These are phyloP conservation scores for Paspalum vaginatum DNA, from an alignment of 176 grass and related monocot genomes.

Conservation along the genomic window DNA sequence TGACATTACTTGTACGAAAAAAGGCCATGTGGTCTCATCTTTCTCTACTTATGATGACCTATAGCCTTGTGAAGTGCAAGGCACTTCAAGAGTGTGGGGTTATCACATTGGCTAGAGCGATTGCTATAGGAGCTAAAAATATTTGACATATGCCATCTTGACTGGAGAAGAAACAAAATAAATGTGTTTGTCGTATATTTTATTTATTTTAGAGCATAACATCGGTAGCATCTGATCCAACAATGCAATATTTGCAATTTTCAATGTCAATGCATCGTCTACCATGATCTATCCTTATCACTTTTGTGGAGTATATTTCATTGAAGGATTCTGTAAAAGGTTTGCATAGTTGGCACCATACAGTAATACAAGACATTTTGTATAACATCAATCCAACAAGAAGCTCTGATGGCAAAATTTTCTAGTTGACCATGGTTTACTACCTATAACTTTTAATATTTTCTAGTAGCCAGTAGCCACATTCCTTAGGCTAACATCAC, in stretches of 20 bases:
- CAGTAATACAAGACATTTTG: not conserved
- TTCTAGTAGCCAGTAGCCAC: not conserved
- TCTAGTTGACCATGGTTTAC: not conserved
- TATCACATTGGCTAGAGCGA: not conserved
- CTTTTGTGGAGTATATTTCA: not conserved
- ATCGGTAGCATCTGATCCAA: constrained; percentile 18
- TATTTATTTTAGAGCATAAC: constrained; percentile 19
- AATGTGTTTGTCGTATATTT: constrained; percentile 25
- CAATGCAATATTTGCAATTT: constrained; percentile 17
- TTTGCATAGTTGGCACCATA: not conserved
- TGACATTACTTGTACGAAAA: not conserved
- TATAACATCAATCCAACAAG: constrained; percentile 5
- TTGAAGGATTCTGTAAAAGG: not conserved
- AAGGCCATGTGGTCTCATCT: not conserved
- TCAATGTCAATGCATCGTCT: not conserved
- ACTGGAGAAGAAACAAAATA: not conserved
- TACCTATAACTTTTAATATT: not conserved
- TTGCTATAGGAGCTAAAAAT: constrained; percentile 5
- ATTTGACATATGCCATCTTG: not conserved
- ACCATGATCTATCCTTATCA: not conserved
- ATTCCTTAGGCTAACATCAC: too few relatives aligned
- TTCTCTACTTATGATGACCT: not conserved
- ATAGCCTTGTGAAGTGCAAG: not conserved
- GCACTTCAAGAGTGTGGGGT: not conserved
- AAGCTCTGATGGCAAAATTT: constrained; percentile 4